These are phyloP conservation scores for Pascua guehoae DNA, from an alignment of 1,284 basidiomycete genomes.

Conservation along the genomic window DNA sequence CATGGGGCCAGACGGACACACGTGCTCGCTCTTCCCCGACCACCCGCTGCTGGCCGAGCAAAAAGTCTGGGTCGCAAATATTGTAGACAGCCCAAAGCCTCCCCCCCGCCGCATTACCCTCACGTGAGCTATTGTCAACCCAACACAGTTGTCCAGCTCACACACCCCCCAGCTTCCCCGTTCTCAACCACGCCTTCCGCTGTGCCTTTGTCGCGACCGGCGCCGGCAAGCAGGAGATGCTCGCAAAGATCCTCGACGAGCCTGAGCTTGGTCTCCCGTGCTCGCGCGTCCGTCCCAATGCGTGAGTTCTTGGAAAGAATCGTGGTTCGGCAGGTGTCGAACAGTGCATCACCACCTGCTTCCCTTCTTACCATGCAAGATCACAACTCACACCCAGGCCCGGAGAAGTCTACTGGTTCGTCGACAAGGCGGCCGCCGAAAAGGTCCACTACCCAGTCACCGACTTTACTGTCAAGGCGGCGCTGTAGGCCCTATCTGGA, in stretches of 20 bases:
- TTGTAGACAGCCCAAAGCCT: slow-evolving; percentile 92
- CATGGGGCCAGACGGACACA: slow-evolving; percentile 94
- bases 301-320: slow-evolving; percentile 34
- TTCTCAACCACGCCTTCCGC: slow-evolving; percentile 84
- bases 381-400: slow-evolving; percentile 49
- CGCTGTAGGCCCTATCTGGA: no score
- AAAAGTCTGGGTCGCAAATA: slow-evolving; percentile 89
- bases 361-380: no score
- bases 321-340: no score
- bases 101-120: slow-evolving; percentile 80
- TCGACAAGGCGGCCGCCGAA: slow-evolving; percentile 71
- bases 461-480: no score
- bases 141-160: background rate
- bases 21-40: slow-evolving; percentile 90
- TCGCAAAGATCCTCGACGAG: slow-evolving; percentile 70
- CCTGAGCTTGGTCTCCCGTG: slow-evolving; percentile 79
- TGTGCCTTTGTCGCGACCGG: slow-evolving; percentile 86
- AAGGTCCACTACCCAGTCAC: slow-evolving; percentile 49
- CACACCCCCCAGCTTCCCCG: slow-evolving; percentile 58
- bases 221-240: slow-evolving; percentile 74
- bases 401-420: slow-evolving; percentile 87
- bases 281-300: slow-evolving; percentile 70
- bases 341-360: no score
- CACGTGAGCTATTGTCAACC: slow-evolving; percentile 29
- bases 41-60: slow-evolving; percentile 80